Conservation (phyloP, 179 eudicot genomes). For the Beta lomatogona region DNA sequence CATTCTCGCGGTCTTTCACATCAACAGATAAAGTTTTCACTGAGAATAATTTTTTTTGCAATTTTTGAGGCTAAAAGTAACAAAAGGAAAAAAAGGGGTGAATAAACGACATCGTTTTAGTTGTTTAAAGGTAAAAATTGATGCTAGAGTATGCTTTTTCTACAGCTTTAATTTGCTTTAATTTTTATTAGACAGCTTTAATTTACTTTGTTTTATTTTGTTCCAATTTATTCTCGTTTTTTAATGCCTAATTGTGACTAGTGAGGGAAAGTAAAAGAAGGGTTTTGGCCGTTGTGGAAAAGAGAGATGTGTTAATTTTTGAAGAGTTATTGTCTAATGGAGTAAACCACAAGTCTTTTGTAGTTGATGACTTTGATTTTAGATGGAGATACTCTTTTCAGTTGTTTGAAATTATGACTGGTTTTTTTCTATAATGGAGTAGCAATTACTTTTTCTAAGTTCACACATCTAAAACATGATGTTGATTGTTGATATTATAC, state of each 20-base stretch:
- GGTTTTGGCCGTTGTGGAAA: constrained; percentile 26
- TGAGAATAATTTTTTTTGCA: constrained; percentile 4
- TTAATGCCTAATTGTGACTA: constrained; percentile 19
- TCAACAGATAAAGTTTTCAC: constrained; percentile 24
- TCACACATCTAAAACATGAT: too few relatives aligned
- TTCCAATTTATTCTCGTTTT: neutral
- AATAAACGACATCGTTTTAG: constrained; percentile 9
- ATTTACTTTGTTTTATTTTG: constrained; percentile 8
- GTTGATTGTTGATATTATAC: too few relatives aligned
- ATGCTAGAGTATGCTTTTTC: constrained; percentile 12
- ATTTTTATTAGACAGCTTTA: neutral
- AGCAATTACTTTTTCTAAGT: too few relatives aligned
- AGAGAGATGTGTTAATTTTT: neutral
- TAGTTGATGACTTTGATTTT: constrained; percentile 11
- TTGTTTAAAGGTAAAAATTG: constrained; percentile 8
- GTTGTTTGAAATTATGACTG: neutral
- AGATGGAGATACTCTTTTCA: neutral
- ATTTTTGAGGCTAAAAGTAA: constrained; percentile 27
- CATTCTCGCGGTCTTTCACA: constrained; percentile 33
- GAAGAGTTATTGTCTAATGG: neutral
- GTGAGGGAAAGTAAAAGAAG: constrained; percentile 20
- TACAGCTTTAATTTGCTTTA: constrained; percentile 18
- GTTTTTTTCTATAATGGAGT: neutral
- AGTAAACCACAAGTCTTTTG: constrained; percentile 10
- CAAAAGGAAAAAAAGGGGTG: neutral